Evolutionary conservation across 805 yeast genomes (phyloP).

Genomic region (Candida nonsorbophila): DNA sequence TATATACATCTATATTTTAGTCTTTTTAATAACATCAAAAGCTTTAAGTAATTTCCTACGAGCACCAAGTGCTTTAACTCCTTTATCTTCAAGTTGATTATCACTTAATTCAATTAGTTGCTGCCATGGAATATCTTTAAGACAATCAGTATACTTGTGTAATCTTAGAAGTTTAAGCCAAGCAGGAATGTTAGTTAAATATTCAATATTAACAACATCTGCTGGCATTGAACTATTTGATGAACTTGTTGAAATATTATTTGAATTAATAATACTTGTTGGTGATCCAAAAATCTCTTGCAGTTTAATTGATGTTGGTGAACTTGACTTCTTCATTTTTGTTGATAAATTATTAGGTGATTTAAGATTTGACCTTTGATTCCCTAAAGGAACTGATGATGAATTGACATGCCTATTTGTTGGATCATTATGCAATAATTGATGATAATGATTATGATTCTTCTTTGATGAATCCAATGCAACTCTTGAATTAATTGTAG

Average conservation of each 20-base stretch:
- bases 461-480: conserved; percentile 40
- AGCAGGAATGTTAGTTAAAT: conserved; percentile 74
- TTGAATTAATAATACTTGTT: not conserved
- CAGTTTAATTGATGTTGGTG: not conserved
- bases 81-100: conserved; percentile 62
- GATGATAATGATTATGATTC: conserved; percentile 9
- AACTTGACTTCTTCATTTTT: conserved; percentile 8
- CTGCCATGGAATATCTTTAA: conserved; percentile 72
- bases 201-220: conserved; percentile 36
- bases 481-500: conserved; percentile 57
- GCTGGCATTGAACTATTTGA: conserved; percentile 33
- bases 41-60: conserved; percentile 89
- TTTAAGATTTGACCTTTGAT: conserved; percentile 10
- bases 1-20: not conserved
- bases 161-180: conserved; percentile 88
- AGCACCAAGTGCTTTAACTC: conserved; percentile 94
- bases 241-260: conserved; percentile 7
- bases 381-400: conserved; percentile 27
- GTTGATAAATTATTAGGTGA: not conserved
- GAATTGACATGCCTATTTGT: conserved; percentile 31
- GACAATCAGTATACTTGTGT: conserved; percentile 88
- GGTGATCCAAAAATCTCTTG: too few relatives aligned
- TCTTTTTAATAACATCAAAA: conserved; percentile 65
- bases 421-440: conserved; percentile 21
- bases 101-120: conserved; percentile 71